Base-by-base conservation (phyloP, 1,284 basidiomycete genomes). In the Porogramme epimiltina region DNA sequence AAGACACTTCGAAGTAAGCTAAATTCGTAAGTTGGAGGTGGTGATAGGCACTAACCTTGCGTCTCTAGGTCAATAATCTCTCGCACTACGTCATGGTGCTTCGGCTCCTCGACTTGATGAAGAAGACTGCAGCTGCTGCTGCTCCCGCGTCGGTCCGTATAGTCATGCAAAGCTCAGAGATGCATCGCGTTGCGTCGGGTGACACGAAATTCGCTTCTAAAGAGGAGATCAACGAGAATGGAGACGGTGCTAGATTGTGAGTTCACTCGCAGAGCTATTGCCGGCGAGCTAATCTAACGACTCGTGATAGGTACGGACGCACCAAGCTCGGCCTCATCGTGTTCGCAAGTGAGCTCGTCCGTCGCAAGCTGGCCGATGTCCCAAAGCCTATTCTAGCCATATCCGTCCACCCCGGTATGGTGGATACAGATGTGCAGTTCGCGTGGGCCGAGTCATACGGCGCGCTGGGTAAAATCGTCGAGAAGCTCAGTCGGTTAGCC, bases 101-200 rank as follows among this genome's bases (percentile, higher is more conserved):
- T 5, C 62, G 65, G 20, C 59, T 69, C 13, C 60, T 69, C 3
- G 60, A 64, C 23, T 42, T 66, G 38, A 59, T 69, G 60, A 61
- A 67, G 60, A 67, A 67, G 56, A 69, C 66, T 1, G 59, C 63
- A 0, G 49, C 54, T 31, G 48, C 31, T 2, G 60, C 65, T 0
- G 57, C 61, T 2, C 63, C 65, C 10, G 52, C 62, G 15, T 59
- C 59, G 0, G 65, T 67, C 16, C 66, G 67, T 38, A 66, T 69
- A 47, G 63, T 67, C 39, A 63, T 64, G 62, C 66, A 68, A 47
- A 65, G 61, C 22, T 68, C 67, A 8, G 66, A 67, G 59, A 52
- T 67, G 58, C 67, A 69, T 42, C 55, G 62, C 3, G 36, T 64
- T 33, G 57, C 64, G 2, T 62, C 63, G 1, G 58, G 43, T 13